These are phyloP conservation scores for Batkoa obscura DNA, from an alignment of 371 early-diverging fungal genomes.

Conservation along the genomic window DNA sequence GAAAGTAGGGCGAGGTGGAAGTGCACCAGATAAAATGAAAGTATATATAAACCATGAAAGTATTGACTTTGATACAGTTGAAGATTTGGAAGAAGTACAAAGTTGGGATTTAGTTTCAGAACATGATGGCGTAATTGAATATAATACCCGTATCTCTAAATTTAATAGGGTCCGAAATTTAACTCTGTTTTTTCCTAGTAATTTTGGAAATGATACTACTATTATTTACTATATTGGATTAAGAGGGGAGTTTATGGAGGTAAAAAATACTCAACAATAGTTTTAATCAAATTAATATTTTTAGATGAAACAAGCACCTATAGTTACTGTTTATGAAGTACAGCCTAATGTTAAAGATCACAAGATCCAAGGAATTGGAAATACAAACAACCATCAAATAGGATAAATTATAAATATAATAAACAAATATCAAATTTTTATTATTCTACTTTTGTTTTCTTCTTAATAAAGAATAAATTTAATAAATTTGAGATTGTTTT, in stretches of 20 bases:
- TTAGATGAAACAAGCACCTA: constrained; percentile 57
- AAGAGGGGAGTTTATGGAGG: constrained; percentile 78
- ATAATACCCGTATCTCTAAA: constrained; percentile 44
- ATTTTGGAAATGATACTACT: constrained; percentile 58
- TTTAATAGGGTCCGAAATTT: constrained; percentile 62
- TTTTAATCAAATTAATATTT: background rate
- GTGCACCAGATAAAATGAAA: constrained; percentile 51
- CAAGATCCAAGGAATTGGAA: constrained; percentile 23
- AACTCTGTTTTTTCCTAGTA: constrained; percentile 61
- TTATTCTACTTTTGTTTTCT: too few relatives aligned
- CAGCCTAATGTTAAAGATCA: constrained; percentile 73
- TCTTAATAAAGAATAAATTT: too few relatives aligned
- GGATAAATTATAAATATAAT: too few relatives aligned
- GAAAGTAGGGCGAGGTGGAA: constrained; percentile 47
- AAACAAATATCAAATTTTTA: too few relatives aligned
- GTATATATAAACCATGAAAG: constrained; percentile 70
- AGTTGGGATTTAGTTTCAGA: constrained; percentile 59
- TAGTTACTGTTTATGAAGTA: constrained; percentile 70
- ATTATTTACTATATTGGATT: constrained; percentile 61
- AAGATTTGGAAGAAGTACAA: constrained; percentile 41
- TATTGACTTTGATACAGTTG: constrained; percentile 76
- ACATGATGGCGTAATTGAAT: constrained; percentile 34
- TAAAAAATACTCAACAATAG: constrained; percentile 10
- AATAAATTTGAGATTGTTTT: too few relatives aligned
- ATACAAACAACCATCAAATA: background rate